These are phyloP conservation scores for Allium sativum DNA, from an alignment of 106 monocot genomes.

Conservation along the genomic window DNA sequence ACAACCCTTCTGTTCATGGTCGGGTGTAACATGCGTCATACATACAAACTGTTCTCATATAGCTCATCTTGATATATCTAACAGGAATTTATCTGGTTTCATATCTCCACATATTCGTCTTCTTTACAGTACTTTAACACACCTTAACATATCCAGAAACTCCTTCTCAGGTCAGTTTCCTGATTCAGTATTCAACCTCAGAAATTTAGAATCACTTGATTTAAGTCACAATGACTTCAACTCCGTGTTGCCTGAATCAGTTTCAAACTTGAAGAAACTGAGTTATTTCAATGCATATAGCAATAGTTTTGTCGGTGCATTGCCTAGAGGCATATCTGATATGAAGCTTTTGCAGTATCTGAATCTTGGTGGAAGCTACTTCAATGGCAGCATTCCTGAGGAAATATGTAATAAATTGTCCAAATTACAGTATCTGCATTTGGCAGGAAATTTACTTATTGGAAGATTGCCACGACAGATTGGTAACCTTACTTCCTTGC, in stretches of 20 bases:
- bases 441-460: constrained; percentile 65
- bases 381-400: constrained; percentile 37
- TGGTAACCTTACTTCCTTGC: constrained; percentile 29
- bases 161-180: constrained; percentile 53
- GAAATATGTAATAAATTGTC: constrained; percentile 24
- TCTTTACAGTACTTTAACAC: constrained; percentile 28
- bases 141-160: constrained; percentile 78
- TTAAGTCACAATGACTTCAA: constrained; percentile 80
- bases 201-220: constrained; percentile 40
- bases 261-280: constrained; percentile 35
- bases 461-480: constrained; percentile 43
- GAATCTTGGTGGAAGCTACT: constrained; percentile 84
- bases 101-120: constrained; percentile 38
- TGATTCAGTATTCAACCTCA: constrained; percentile 45
- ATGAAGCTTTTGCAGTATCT: constrained; percentile 33
- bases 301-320: constrained; percentile 54
- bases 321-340: constrained; percentile 27
- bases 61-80: constrained; percentile 52
- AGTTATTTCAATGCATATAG: constrained; percentile 55
- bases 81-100: constrained; percentile 57
- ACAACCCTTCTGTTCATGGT: constrained; percentile 55
- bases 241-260: constrained; percentile 35
- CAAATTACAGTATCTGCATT: constrained; percentile 40
- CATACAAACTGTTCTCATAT: constrained; percentile 15
- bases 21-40: constrained; percentile 39